Percentiles rank a stretch among this genome's conserved stretches.
Conservation (phyloP, 176 grass and related monocot species). For the Saccharum officinarum region DNA sequence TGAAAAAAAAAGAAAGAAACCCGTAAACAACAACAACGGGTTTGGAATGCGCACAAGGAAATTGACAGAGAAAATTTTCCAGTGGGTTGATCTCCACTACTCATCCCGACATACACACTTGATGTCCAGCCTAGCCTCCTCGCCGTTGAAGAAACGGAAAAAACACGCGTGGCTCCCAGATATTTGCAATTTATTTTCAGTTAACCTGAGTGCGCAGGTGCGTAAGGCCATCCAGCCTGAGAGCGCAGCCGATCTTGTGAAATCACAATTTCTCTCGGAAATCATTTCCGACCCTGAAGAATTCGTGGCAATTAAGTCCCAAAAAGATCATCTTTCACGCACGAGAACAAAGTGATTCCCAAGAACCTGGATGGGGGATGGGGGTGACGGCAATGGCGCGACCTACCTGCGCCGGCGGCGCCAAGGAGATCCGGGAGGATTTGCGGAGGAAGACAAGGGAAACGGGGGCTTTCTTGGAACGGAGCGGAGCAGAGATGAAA, state of each 20-base stretch:
- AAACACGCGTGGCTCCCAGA: not conserved
- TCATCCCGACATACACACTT: not conserved
- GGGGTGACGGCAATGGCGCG: slow-evolving; percentile 17
- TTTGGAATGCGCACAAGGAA: slow-evolving; percentile 31
- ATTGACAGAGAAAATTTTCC: not conserved
- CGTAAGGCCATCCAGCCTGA: not conserved
- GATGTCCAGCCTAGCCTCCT: not conserved
- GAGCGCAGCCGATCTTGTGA: not conserved
- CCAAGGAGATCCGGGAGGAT: not conserved
- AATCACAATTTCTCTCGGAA: not conserved
- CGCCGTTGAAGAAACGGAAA: not conserved
- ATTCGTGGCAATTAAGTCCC: not conserved
- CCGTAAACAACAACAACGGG: not conserved
- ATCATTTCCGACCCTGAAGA: not conserved
- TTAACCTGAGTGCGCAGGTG: not conserved
- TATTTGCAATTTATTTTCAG: not conserved
- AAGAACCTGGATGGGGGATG: not conserved
- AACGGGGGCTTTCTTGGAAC: not conserved
- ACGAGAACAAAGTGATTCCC: not conserved
- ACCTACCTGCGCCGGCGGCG: not conserved
- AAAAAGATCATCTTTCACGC: not conserved
- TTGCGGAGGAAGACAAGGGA: not conserved
- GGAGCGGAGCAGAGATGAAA: not conserved
- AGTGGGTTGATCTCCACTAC: slow-evolving; percentile 13
- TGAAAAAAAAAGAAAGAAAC: not conserved